These are phyloP conservation scores for Gnetum montanum DNA, from an alignment of 75 land plant species.

Conservation along the genomic window DNA sequence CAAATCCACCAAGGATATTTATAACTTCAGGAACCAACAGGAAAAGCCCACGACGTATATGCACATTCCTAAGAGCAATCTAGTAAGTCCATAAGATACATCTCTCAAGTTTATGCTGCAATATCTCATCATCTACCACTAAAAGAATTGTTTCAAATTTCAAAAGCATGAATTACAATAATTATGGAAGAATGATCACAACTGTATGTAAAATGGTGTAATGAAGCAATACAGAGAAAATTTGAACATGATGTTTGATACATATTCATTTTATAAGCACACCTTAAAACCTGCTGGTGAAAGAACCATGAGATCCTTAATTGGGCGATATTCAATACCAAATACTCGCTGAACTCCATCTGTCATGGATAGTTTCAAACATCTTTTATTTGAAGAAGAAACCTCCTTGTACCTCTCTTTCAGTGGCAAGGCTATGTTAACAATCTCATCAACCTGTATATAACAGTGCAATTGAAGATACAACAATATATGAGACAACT, in stretches of 20 bases:
- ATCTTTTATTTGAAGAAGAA: constrained; percentile 50
- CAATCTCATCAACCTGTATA: constrained; percentile 79
- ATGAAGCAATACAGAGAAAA: too few relatives aligned
- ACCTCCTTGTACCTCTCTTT: constrained; percentile 61
- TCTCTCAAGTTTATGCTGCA: constrained; percentile 4
- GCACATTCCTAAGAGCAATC: constrained; percentile 69
- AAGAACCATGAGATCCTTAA: constrained; percentile 49
- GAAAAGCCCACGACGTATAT: constrained; percentile 70
- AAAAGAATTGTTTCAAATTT: too few relatives aligned
- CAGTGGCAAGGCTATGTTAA: constrained; percentile 61
- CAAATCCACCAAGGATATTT: constrained; percentile 70
- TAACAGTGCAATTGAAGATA: too few relatives aligned
- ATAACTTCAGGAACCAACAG: constrained; percentile 81
- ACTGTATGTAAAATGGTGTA: too few relatives aligned
- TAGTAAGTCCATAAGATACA: constrained; percentile 10
- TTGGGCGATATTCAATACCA: constrained; percentile 94
- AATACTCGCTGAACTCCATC: constrained; percentile 86
- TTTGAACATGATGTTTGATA: too few relatives aligned
- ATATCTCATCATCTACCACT: too few relatives aligned
- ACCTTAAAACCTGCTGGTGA: constrained; percentile 91
- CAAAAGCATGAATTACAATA: too few relatives aligned
- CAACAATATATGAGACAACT: too few relatives aligned
- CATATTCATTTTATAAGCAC: too few relatives aligned
- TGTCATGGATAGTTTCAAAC: constrained; percentile 83
- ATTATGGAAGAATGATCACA: too few relatives aligned